Conservation (phyloP, 75 land plant genomes). For the Isoetes taiwanensis region DNA sequence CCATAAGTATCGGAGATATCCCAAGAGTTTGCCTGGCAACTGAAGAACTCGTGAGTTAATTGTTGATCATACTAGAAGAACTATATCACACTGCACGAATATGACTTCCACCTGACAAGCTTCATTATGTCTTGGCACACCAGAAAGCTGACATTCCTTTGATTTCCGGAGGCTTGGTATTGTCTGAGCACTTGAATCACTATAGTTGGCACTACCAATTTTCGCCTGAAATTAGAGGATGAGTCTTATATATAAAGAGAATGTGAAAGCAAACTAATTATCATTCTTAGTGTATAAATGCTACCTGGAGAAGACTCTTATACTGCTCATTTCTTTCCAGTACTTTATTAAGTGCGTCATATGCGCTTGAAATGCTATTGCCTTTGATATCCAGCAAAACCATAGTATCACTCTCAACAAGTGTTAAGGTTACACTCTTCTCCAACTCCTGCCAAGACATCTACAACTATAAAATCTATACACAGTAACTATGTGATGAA, state of each 20-base stretch:
- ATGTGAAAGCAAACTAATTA: background rate
- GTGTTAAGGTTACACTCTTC: conserved; percentile 8
- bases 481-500: no score
- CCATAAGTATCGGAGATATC: conserved; percentile 24
- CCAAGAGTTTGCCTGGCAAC: conserved; percentile 26
- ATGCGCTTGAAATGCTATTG: conserved; percentile 14
- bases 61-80: background rate
- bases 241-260: background rate
- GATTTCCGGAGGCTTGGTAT: conserved; percentile 16
- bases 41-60: background rate
- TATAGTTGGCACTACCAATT: conserved; percentile 26
- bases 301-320: conserved; percentile 15
- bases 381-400: conserved; percentile 21
- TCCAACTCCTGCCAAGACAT: conserved; percentile 19
- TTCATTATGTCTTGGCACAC: conserved; percentile 17
- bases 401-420: conserved; percentile 25
- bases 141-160: conserved; percentile 25
- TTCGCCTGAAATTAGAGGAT: conserved; percentile 14
- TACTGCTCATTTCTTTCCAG: conserved; percentile 21
- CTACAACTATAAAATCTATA: no score
- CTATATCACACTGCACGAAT: background rate
- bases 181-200: conserved; percentile 16
- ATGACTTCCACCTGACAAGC: conserved; percentile 21
- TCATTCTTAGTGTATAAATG: background rate
- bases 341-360: conserved; percentile 16